phyloP scores from a whole-genome alignment of 306 rosid genomes.

The Spatholobus suberectus region DNA sequence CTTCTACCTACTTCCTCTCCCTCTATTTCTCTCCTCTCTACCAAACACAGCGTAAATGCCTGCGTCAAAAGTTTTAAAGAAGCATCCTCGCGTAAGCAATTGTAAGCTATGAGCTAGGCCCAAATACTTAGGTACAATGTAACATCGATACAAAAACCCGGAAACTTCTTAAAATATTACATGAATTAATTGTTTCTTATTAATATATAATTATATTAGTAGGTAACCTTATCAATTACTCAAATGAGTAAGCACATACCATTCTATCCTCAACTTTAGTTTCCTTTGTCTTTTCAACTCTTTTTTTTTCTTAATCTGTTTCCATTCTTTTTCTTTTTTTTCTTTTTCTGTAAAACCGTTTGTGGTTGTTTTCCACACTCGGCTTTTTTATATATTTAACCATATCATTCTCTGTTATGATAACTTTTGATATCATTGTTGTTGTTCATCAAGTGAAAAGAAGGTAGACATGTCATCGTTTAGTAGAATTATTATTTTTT shows the following conservation, averaged over 20 bases:
- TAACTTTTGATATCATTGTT: too few relatives aligned
- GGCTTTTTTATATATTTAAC: background rate
- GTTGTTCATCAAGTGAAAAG: background rate
- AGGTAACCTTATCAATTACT: background rate
- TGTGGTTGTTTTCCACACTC: background rate
- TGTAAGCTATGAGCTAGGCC: background rate
- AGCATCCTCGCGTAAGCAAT: background rate
- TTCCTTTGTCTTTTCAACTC: background rate
- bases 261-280: background rate
- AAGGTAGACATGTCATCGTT: too few relatives aligned
- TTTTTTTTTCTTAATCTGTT: background rate
- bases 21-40: too few relatives aligned
- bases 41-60: too few relatives aligned
- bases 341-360: background rate
- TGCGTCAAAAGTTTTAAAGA: background rate
- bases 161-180: background rate
- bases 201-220: too few relatives aligned
- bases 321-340: too few relatives aligned
- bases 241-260: background rate
- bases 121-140: background rate
- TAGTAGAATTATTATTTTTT: background rate
- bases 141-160: background rate
- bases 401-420: too few relatives aligned
- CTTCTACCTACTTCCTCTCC: too few relatives aligned
- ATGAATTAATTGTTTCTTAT: background rate